A percentile compares a stretch with the other conserved stretches of the same genome.
phyloP scores from a whole-genome alignment of 75 land plant genomes.

The Cryptomeria japonica region DNA sequence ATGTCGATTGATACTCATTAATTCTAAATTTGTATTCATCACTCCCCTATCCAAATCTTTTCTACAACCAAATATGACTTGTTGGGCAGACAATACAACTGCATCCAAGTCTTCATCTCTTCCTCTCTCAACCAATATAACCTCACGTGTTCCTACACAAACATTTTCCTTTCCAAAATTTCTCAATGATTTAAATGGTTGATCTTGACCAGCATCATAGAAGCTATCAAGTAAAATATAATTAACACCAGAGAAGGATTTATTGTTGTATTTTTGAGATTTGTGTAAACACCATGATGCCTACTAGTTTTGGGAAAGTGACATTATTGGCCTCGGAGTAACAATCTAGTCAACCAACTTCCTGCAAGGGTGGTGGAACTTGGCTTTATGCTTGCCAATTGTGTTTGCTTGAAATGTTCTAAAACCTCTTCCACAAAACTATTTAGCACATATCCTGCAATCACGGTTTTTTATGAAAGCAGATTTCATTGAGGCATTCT shows the following conservation, averaged over 20 bases:
- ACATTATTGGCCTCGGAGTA: constrained; percentile 22
- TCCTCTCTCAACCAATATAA: constrained; percentile 82
- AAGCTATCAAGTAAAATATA: constrained; percentile 87
- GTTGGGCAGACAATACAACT: constrained; percentile 58
- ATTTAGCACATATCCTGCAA: too few relatives aligned
- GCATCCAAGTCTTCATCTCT: constrained; percentile 87
- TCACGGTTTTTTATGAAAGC: too few relatives aligned
- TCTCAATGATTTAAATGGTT: constrained; percentile 63
- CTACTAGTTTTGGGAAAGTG: constrained; percentile 37
- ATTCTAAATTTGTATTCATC: constrained; percentile 1
- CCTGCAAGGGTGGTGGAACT: too few relatives aligned
- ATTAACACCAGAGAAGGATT: constrained; percentile 68
- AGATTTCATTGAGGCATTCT: too few relatives aligned
- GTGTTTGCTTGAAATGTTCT: too few relatives aligned
- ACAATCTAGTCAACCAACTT: constrained; percentile 9
- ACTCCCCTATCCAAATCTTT: constrained; percentile 17
- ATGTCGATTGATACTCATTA: constrained; percentile 57
- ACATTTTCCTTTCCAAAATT: constrained; percentile 50
- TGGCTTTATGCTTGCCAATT: too few relatives aligned
- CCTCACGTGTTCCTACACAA: constrained; percentile 74
- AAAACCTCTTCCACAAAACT: too few relatives aligned
- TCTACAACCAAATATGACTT: constrained; percentile 44
- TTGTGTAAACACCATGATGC: constrained; percentile 53
- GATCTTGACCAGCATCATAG: constrained; percentile 94
- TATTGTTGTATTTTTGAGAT: constrained; percentile 60